Evolutionary conservation across 2,329 filamentous ascomycete species (phyloP).

Genomic region (Microcyclosporella mali): DNA sequence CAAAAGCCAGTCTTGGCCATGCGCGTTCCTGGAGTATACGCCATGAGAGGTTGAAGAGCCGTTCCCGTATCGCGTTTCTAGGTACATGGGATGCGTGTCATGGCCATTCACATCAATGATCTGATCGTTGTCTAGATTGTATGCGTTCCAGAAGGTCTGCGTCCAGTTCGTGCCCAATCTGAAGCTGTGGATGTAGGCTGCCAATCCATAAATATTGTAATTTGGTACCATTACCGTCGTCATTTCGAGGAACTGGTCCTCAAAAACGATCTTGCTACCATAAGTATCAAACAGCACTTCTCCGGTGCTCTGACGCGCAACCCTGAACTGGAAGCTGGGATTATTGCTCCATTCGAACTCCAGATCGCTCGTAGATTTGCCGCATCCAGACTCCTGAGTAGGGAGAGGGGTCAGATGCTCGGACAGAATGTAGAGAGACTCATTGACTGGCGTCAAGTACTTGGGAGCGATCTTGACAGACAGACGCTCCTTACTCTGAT

Average conservation of each 20-base stretch:
- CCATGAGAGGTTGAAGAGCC: conserved; percentile 24
- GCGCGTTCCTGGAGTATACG: conserved; percentile 31
- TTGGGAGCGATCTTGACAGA: conserved; percentile 25
- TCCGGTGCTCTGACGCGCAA: conserved; percentile 19
- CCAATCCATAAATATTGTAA: conserved; percentile 31
- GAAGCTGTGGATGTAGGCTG: conserved; percentile 27
- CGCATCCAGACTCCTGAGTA: conserved; percentile 10
- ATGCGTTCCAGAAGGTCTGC: conserved; percentile 27
- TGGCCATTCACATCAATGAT: conserved; percentile 27
- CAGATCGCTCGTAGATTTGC: conserved; percentile 23
- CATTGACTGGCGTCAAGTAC: conserved; percentile 20
- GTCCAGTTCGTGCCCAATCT: conserved; percentile 28
- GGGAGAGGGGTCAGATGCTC: conserved; percentile 15
- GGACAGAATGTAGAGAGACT: conserved; percentile 22
- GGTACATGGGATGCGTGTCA: conserved; percentile 30
- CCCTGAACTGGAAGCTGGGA: conserved; percentile 28
- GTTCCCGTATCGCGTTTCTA: conserved; percentile 29
- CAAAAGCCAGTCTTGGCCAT: conserved; percentile 32
- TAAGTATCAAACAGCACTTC: conserved; percentile 29
- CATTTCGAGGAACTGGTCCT: conserved; percentile 31
- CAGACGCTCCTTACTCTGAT: conserved; percentile 24
- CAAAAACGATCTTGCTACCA: conserved; percentile 27
- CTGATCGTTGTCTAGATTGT: conserved; percentile 25
- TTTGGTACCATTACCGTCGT: conserved; percentile 23
- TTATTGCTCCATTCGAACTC: conserved; percentile 28